A percentile compares a stretch with the other conserved stretches of the same genome.
Evolutionary conservation across 495 filamentous ascomycete species (phyloP).

Genomic region (Penicillium ucsense): DNA sequence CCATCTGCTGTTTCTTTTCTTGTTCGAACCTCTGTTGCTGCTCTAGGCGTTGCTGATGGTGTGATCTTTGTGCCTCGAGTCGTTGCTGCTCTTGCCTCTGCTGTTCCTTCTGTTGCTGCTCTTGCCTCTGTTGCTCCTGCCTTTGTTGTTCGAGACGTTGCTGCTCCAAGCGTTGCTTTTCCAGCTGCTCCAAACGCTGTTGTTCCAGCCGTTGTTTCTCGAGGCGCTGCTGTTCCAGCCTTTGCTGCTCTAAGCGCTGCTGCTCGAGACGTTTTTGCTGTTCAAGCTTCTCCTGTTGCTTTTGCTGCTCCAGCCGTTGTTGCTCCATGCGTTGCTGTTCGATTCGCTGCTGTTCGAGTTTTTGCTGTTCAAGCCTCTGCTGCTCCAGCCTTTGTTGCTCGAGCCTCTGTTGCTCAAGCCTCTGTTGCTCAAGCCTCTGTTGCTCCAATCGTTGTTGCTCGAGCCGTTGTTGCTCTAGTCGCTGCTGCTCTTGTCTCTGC

Average conservation of each 20-base stretch:
- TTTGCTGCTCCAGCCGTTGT: background rate
- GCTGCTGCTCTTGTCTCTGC: conserved; percentile 10
- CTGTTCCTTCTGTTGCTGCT: conserved; percentile 12
- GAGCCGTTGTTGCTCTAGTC: conserved; percentile 11
- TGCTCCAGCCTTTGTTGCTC: conserved; percentile 8
- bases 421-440: conserved; percentile 15
- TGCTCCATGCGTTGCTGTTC: conserved; percentile 8
- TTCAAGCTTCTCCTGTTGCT: conserved; percentile 3
- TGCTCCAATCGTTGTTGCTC: conserved; percentile 13
- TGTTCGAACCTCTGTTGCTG: conserved; percentile 3
- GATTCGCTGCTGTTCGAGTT: conserved; percentile 12
- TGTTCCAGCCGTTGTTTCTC: conserved; percentile 4
- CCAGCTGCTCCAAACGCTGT: conserved; percentile 11
- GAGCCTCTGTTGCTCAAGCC: conserved; percentile 7
- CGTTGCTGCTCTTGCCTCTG: conserved; percentile 8
- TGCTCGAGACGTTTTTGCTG: conserved; percentile 6
- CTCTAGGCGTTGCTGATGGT: background rate
- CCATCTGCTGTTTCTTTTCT: background rate
- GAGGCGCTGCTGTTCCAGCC: conserved; percentile 1
- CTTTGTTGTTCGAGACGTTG: conserved; percentile 2
- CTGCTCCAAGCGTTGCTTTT: conserved; percentile 13
- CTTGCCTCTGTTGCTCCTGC: conserved; percentile 4
- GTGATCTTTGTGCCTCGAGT: background rate
- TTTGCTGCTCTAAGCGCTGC: conserved; percentile 11
- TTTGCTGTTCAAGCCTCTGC: conserved; percentile 9